A percentile compares a stretch with the other conserved stretches of the same genome.
Conservation (phyloP, 2,329 filamentous ascomycete genomes). For the Xylaria multiplex region DNA sequence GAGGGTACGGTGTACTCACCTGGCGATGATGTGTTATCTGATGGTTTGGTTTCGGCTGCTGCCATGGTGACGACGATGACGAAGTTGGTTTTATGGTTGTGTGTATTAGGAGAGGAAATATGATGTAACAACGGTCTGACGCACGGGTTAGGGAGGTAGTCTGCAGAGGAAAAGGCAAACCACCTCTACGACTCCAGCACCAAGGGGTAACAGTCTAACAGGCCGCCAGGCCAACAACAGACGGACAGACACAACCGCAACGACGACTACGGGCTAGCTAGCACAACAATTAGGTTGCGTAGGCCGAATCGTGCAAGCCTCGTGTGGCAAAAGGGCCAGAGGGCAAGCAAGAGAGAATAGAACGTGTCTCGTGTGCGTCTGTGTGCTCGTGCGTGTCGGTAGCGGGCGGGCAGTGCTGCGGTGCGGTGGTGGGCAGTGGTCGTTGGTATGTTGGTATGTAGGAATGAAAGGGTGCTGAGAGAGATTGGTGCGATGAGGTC, state of each 20-base stretch:
- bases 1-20: constrained; percentile 43
- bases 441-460: constrained; percentile 29
- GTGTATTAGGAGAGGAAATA: constrained; percentile 46
- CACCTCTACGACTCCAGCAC: constrained; percentile 41
- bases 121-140: constrained; percentile 51
- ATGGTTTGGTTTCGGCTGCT: constrained; percentile 48
- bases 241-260: constrained; percentile 17
- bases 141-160: constrained; percentile 47
- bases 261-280: background rate
- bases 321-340: constrained; percentile 33
- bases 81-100: constrained; percentile 47
- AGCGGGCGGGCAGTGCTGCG: constrained; percentile 28
- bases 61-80: constrained; percentile 52
- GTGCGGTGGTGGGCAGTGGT: constrained; percentile 8
- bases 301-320: constrained; percentile 32
- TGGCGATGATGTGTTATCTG: constrained; percentile 50
- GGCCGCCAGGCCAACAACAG: constrained; percentile 1
- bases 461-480: constrained; percentile 40
- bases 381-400: constrained; percentile 28
- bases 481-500: constrained; percentile 52
- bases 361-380: constrained; percentile 15
- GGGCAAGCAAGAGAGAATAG: background rate
- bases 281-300: constrained; percentile 27
- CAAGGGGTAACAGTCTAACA: background rate
- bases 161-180: constrained; percentile 49